phyloP scores from a whole-genome alignment of 129 eudicot species.

The Pittosporum tobira region DNA sequence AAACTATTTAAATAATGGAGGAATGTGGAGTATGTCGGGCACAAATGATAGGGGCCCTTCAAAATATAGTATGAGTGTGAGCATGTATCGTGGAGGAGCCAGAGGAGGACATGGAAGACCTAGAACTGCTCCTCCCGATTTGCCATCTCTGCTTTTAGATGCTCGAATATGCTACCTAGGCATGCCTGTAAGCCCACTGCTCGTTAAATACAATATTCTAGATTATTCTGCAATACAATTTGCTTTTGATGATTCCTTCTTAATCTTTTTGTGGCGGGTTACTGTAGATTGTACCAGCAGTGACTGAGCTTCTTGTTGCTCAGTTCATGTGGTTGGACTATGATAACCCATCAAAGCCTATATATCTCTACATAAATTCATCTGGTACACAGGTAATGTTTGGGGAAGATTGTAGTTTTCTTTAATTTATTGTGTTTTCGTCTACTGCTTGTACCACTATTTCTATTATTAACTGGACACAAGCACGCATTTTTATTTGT shows the following conservation, averaged over 20 bases:
- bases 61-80: constrained; percentile 56
- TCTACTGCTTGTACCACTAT: neutral
- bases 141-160: constrained; percentile 70
- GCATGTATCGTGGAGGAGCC: constrained; percentile 67
- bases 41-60: constrained; percentile 41
- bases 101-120: constrained; percentile 52
- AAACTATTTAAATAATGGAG: constrained; percentile 60
- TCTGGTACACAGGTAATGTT: constrained; percentile 71
- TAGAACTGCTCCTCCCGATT: constrained; percentile 74
- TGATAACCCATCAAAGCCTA: constrained; percentile 62
- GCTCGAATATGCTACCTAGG: constrained; percentile 71
- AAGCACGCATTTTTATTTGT: too few species aligned
- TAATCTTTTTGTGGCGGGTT: constrained; percentile 15
- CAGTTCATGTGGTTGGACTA: constrained; percentile 85
- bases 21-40: constrained; percentile 62
- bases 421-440: too few species aligned
- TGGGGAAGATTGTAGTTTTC: neutral
- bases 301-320: constrained; percentile 81
- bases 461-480: neutral
- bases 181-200: constrained; percentile 52
- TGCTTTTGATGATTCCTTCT: neutral
- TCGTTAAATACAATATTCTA: neutral
- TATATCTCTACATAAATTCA: constrained; percentile 81
- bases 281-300: constrained; percentile 73
- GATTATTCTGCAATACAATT: neutral